Evolutionary conservation across 345 rosid genomes (phyloP), one percentile per base, ranked within the genome.

Genomic region (Angophora floribunda): DNA sequence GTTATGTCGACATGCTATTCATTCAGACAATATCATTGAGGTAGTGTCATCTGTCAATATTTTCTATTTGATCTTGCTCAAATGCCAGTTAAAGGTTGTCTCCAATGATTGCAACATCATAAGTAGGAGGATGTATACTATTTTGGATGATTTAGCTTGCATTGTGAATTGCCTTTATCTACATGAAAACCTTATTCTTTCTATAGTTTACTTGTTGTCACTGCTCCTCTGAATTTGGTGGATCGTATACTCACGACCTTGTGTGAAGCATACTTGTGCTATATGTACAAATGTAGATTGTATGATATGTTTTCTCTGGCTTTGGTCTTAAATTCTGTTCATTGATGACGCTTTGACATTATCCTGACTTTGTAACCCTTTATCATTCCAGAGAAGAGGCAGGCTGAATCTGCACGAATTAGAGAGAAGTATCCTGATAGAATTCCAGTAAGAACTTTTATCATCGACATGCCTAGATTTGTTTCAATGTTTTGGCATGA

Each of bases 401-500:
- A 92, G 88, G 94, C 94, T 45, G 99, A 98, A 93, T 94, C 98
- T 86, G 28, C 93, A 53, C 97, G 98, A 85, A 95, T 97, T 89
- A 94, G 97, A 89, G 96, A 95, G 92, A 98, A 96, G 89, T 97
- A 97, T 90, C 96, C 98, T 17, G 99, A 98, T 57, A 95, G 99
- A 93, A 91, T 98, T 85, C 99, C 99, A 0, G 99, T 98, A 92
- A 91, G 93, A 85, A 44, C 21, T 80, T 44, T 51, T 36, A 87
- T 26, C 87, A 17, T 86, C 30, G 3, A 12, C 19, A 14, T 78
- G 44, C 59, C 22, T 19, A 28, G 85, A 13, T 45, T 47, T n/a
- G 82, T 50, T 24, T 45, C 15, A 30, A 5, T 85, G 63, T 51
- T 12, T 14, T 75, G 5, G 17, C 61, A 44, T 36, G 26, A 45